A percentile compares a stretch with the other conserved stretches of the same genome.
These are phyloP conservation scores for Excoecaria cochinchinensis DNA, from an alignment of 345 rosid genomes.

Conservation along the genomic window DNA sequence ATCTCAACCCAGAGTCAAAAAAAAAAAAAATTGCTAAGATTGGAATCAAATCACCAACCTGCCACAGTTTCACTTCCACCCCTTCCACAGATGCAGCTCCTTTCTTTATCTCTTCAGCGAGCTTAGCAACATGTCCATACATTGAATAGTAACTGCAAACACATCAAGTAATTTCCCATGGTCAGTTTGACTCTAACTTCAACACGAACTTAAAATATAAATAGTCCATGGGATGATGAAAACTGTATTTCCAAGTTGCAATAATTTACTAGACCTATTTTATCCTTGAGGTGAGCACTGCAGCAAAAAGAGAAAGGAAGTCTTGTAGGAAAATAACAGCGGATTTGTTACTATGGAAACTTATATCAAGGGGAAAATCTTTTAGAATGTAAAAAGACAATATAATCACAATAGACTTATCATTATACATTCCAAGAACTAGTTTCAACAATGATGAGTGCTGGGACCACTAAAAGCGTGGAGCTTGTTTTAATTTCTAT, in stretches of 20 bases:
- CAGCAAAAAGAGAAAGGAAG: no score
- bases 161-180: not conserved
- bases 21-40: not conserved
- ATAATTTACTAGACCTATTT: not conserved
- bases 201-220: not conserved
- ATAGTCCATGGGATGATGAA: not conserved
- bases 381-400: not conserved
- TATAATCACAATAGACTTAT: slow-evolving; percentile 1
- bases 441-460: slow-evolving; percentile 28
- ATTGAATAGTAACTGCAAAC: slow-evolving; percentile 81
- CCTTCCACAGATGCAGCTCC: slow-evolving; percentile 97
- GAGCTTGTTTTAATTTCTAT: slow-evolving; percentile 22
- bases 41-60: slow-evolving; percentile 42
- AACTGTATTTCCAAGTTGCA: not conserved
- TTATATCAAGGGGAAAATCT: not conserved
- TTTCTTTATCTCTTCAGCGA: slow-evolving; percentile 89
- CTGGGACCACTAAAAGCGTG: slow-evolving; percentile 36
- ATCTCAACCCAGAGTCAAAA: slow-evolving; percentile 5
- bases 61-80: slow-evolving; percentile 94
- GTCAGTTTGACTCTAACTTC: not conserved
- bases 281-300: not conserved
- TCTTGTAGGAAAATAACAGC: no score
- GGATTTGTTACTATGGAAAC: no score
- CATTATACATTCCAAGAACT: slow-evolving; percentile 18
- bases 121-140: slow-evolving; percentile 92